Conservation (phyloP, 2,329 filamentous ascomycete species). For the Trichoderma sp. region DNA sequence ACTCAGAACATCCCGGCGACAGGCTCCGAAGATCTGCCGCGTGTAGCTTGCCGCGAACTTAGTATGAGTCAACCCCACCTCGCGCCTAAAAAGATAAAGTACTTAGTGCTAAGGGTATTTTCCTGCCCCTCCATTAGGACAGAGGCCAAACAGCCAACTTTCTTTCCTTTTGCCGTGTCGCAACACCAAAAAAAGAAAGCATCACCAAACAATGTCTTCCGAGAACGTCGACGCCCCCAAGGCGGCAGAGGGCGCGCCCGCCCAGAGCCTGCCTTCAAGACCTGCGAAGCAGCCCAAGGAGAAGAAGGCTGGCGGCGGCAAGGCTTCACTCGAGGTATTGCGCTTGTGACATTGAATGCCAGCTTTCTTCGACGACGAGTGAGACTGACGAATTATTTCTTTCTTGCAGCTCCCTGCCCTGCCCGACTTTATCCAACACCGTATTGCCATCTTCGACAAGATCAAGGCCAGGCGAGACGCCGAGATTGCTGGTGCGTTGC, state of each 20-base stretch:
- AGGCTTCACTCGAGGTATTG: slow-evolving; percentile 58
- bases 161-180: slow-evolving; percentile 32
- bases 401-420: slow-evolving; percentile 47
- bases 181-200: slow-evolving; percentile 30
- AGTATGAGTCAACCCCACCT: slow-evolving; percentile 45
- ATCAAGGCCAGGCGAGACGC: slow-evolving; percentile 83
- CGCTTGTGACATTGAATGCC: neutral
- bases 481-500: slow-evolving; percentile 58
- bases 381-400: neutral
- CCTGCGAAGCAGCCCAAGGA: slow-evolving; percentile 46
- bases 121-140: slow-evolving; percentile 37
- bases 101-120: slow-evolving; percentile 32
- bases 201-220: slow-evolving; percentile 43
- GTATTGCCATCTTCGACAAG: slow-evolving; percentile 85
- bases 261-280: slow-evolving; percentile 42
- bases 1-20: neutral
- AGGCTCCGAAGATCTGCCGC: slow-evolving; percentile 37
- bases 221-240: slow-evolving; percentile 44
- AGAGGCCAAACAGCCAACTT: slow-evolving; percentile 35
- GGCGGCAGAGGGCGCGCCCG: slow-evolving; percentile 41
- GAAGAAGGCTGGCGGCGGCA: slow-evolving; percentile 56
- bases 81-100: slow-evolving; percentile 29
- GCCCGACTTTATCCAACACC: slow-evolving; percentile 80
- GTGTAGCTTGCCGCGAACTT: slow-evolving; percentile 14
- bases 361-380: neutral